These are phyloP conservation scores for Pythium grandisporangium DNA, from an alignment of 352 stramenopile species.

Conservation along the genomic window DNA sequence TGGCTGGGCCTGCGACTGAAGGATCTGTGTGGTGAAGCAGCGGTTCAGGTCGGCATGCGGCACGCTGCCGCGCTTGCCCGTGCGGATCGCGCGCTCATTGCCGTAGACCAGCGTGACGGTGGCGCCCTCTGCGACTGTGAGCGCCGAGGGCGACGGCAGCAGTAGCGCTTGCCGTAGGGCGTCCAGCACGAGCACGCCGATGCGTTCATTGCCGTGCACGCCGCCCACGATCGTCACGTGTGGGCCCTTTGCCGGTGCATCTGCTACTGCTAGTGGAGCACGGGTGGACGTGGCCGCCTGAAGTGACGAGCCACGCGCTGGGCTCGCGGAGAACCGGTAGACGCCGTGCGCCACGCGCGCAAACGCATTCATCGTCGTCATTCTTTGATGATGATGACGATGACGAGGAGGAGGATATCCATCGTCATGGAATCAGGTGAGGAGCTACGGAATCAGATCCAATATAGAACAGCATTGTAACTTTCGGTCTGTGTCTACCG, in stretches of 20 bases:
- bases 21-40: slow-evolving; percentile 35
- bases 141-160: slow-evolving; percentile 10
- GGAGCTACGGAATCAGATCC: no score
- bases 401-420: no score
- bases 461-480: no score
- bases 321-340: slow-evolving; percentile 26
- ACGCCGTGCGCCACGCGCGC: slow-evolving; percentile 25
- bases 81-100: slow-evolving; percentile 41
- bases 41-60: slow-evolving; percentile 61
- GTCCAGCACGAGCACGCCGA: slow-evolving; percentile 55
- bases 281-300: no score
- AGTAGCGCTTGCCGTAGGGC: slow-evolving; percentile 37
- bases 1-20: slow-evolving; percentile 1
- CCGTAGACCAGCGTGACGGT: slow-evolving; percentile 55
- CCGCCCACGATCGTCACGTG: slow-evolving; percentile 54
- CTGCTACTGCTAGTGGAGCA: no score
- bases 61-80: slow-evolving; percentile 36
- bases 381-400: no score
- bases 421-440: no score
- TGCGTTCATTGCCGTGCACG: slow-evolving; percentile 73
- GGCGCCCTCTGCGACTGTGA: slow-evolving; percentile 15
- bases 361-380: no score
- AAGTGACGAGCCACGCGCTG: not conserved
- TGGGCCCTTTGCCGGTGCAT: slow-evolving; percentile 7
- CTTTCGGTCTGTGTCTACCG: no score